Conservation (phyloP, 805 yeast genomes). For the Candida glaebosa region DNA sequence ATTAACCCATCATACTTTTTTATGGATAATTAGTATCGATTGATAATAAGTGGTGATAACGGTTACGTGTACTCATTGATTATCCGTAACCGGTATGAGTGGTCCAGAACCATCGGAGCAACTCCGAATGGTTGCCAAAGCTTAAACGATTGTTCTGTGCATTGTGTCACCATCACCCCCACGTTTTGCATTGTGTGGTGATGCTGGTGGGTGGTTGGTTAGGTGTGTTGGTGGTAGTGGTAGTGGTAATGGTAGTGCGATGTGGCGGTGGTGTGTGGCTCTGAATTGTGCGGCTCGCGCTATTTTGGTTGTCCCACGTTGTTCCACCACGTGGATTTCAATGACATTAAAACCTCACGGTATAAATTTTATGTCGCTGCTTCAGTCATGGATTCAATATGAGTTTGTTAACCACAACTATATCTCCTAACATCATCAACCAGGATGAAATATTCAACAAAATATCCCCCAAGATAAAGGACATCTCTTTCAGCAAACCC, state of each 20-base stretch:
- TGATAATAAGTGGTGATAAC: too few relatives aligned
- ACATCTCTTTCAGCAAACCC: not conserved
- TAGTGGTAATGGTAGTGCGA: too few relatives aligned
- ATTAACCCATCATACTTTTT: too few relatives aligned
- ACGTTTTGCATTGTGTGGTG: not conserved
- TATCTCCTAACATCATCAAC: not conserved
- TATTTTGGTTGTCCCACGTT: not conserved
- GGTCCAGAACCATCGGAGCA: too few relatives aligned
- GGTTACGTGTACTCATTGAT: too few relatives aligned
- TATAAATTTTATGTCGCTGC: not conserved
- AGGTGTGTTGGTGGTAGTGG: too few relatives aligned
- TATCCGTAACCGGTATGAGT: too few relatives aligned
- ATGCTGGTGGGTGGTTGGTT: not conserved
- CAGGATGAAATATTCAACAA: not conserved
- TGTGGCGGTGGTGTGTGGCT: too few relatives aligned
- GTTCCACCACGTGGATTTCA: not conserved
- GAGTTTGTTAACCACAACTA: conserved; percentile 3
- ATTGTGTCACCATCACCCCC: not conserved
- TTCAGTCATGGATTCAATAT: not conserved
- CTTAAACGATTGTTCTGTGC: too few relatives aligned
- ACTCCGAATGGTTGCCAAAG: too few relatives aligned
- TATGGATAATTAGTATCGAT: too few relatives aligned
- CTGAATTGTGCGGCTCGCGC: too few relatives aligned
- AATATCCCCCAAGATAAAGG: not conserved
- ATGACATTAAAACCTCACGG: not conserved